phyloP scores from a whole-genome alignment of 345 rosid genomes.

The Pistacia integerrima region DNA sequence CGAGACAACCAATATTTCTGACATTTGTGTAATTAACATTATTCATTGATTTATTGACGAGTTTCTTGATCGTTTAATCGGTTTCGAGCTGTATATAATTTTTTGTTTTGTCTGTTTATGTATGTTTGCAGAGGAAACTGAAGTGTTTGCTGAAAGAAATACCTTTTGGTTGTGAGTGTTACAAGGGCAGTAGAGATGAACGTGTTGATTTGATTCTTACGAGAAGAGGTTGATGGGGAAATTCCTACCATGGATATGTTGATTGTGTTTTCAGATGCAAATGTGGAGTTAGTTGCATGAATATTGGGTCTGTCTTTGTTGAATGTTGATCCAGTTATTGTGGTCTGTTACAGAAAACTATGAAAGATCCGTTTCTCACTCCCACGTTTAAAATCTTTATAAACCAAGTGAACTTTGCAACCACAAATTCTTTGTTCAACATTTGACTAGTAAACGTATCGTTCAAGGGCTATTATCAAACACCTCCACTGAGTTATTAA shows the following conservation, averaged over 20 bases:
- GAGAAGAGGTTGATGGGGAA: background rate
- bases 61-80: background rate
- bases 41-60: background rate
- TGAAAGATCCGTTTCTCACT: slow-evolving; percentile 12
- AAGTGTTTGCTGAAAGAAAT: slow-evolving; percentile 29
- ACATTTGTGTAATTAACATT: slow-evolving; percentile 21
- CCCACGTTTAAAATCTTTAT: background rate
- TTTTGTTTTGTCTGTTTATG: background rate
- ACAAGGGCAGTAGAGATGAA: background rate
- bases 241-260: background rate
- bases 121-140: slow-evolving; percentile 39
- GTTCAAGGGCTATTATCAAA: too few species aligned
- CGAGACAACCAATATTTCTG: slow-evolving; percentile 5
- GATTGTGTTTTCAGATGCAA: background rate
- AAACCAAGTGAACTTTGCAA: too few species aligned
- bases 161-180: slow-evolving; percentile 29
- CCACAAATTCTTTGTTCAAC: too few species aligned
- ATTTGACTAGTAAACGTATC: too few species aligned
- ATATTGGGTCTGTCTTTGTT: background rate
- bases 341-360: background rate
- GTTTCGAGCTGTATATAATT: background rate
- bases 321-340: slow-evolving; percentile 7
- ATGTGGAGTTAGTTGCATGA: background rate
- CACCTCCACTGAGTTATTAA: too few species aligned
- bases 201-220: background rate